Evolutionary conservation across 2,329 filamentous ascomycete species (phyloP).

Genomic region (Claviceps capensis): DNA sequence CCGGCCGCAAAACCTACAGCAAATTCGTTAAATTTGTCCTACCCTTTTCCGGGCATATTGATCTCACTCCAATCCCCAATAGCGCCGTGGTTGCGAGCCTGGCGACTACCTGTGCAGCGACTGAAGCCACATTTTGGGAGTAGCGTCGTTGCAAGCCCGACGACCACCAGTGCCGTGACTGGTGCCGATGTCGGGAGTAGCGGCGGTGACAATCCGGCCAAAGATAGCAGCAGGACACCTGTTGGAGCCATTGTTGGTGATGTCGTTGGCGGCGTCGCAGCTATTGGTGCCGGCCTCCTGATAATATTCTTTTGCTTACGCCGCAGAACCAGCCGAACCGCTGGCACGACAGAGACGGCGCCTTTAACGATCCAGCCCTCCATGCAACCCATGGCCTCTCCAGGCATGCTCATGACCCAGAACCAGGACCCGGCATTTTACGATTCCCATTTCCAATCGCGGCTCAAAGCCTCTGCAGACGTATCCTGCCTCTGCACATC

Average conservation of each 20-base stretch:
- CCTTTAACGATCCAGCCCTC: conserved; percentile 2
- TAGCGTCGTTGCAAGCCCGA: not conserved
- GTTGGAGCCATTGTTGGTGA: conserved; percentile 25
- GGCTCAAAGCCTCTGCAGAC: conserved; percentile 4
- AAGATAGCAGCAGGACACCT: conserved; percentile 10
- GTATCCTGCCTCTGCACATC: conserved; percentile 10
- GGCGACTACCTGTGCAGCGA: not conserved
- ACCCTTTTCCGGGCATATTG: not conserved
- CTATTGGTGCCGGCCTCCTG: conserved; percentile 17
- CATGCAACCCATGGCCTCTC: conserved; percentile 1
- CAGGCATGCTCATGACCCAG: conserved; percentile 3
- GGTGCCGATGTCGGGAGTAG: conserved; percentile 1
- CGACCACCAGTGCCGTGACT: not conserved
- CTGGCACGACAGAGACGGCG: conserved; percentile 2
- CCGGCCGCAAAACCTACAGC: conserved; percentile 3
- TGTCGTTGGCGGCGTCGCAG: conserved; percentile 23
- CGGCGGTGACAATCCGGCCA: conserved; percentile 1
- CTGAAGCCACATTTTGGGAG: not conserved
- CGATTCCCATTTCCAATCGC: conserved; percentile 13
- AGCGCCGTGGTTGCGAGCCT: not conserved
- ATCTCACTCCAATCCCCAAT: not conserved
- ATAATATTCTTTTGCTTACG: conserved; percentile 20
- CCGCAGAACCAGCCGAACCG: conserved; percentile 12
- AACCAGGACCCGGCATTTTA: conserved; percentile 10
- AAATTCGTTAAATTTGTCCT: not conserved